Base-by-base conservation (phyloP, 441 rosid genomes). In the Raphanus hybrid region DNA sequence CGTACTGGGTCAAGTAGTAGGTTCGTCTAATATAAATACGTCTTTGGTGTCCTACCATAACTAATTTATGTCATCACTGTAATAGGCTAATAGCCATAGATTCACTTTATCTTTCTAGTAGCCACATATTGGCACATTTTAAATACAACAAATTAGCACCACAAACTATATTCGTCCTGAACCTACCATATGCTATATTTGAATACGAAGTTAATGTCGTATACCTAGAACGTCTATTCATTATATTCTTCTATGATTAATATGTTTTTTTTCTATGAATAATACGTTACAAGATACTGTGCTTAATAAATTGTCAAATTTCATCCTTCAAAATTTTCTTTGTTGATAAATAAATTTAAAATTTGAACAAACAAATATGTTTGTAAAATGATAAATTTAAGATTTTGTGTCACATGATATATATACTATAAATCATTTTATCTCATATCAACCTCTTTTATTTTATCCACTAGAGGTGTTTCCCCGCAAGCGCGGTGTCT, bases 181-280 rank as follows among this genome's bases (percentile, higher is more conserved):
- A 12, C 76, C 34, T 73, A 63, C 37, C 39, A 73, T 39, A 64
- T 63, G 70, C 50, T 50, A 63, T 63, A 63, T 18, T 15, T 20
- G 52, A 18, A 60, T 64, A 34, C 68, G 27, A 18, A 34, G 26
- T 73, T 73, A 48, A 50, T 73, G 29, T 12, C 4, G 15, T 71
- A 43, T 27, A 48, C 26, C 58, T 26, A 27, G 75, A 59, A 20
- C 20, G 15, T 59, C 29, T 23, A 27, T 71, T 71, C 67, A 37
- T 39, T 58, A 52, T 64, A 16, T 37, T 64, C 14, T 5, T 50
- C 18, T 50, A 10, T 64, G 52, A 37, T 64, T 18, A 50, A 50
- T 50, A 35, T 35, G 26, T 23, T 23, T 23, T 23, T 20, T 23
- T 23, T 23, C 26, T 23, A 23, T 23, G 26, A 23, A 1, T 23